Evolutionary conservation across 441 rosid species (phyloP), one percentile per base, ranked within the genome.

Genomic region (Pelargonium cotyledonis): DNA sequence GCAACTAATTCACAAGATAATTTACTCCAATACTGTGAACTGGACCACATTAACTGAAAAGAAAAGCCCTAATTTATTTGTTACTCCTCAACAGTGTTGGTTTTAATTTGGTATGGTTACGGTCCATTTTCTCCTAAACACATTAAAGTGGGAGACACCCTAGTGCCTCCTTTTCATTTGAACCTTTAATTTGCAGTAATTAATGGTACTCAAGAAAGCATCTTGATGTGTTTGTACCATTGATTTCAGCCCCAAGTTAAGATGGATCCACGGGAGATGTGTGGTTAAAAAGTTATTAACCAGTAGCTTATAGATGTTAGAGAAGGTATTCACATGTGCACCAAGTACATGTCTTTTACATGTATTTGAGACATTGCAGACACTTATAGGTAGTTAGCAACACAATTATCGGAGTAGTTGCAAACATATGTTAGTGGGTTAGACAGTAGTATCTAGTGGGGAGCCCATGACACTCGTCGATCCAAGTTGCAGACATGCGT

Each of bases 181-280:
- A 57, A 57, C 62, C 62, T 57, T 16, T 57, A 57, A 57, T 57
- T 6, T 57, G 62, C 62, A 57, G 62, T 57, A 57, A 57, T 57
- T 8, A 16, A 57, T 57, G 21, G 62, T 57, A 57, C 62, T 57
- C 23, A 57, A 57, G 62, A 57, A 19, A 57, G 62, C 62, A 18
- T 19, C 23, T 18, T 57, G 11, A 57, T 8, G 23, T 23, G 4
- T 57, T 18, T 55, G 29, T 23, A 57, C 62, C 62, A 57, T 57
- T 19, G 26, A 4, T n/a, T 18, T 57, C 62, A 16, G 26, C 62
- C 62, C 62, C 62, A 57, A 57, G 62, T 57, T 57, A 57, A 29
- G 29, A 18, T 57, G 62, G 26, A 57, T 57, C 62, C 62, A 57
- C 29, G 7, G 1, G 26, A 57, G 26, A 10, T 8, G 12, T 57